Evolutionary conservation across 371 early-diverging fungal genomes (phyloP).

Genomic region (Lichtheimia ramosa): DNA sequence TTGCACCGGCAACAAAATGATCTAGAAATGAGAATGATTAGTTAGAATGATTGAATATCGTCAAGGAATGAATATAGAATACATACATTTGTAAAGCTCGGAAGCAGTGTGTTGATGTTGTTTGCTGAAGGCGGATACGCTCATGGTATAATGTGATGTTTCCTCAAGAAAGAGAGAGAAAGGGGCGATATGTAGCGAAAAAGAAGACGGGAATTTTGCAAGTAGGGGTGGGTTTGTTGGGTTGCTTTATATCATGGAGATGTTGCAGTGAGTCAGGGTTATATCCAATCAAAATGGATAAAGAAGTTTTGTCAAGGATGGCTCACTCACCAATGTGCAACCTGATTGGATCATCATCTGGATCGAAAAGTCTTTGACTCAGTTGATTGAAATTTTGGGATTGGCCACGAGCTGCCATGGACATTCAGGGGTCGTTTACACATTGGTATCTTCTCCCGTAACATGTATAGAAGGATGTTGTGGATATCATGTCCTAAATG

Average conservation of each 20-base stretch:
- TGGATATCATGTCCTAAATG: too few species aligned
- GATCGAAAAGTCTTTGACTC: too few species aligned
- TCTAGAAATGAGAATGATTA: slow-evolving; percentile 26
- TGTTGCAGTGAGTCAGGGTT: slow-evolving; percentile 2
- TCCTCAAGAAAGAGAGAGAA: not conserved
- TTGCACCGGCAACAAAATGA: slow-evolving; percentile 69
- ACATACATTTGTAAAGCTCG: slow-evolving; percentile 15
- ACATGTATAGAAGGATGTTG: too few species aligned
- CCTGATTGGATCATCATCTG: not conserved
- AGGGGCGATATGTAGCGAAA: not conserved
- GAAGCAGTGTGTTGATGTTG: slow-evolving; percentile 3
- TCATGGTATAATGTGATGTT: not conserved
- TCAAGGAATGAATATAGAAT: not conserved
- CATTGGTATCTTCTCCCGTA: too few species aligned
- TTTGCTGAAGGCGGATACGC: not conserved
- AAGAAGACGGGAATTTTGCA: not conserved
- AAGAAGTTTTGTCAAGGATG: slow-evolving; percentile 3
- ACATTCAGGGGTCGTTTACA: too few species aligned
- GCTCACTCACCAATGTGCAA: not conserved
- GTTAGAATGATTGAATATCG: not conserved
- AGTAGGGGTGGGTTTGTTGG: not conserved
- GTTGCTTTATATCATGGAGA: not conserved
- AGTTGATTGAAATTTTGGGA: too few species aligned
- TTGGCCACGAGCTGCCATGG: too few species aligned
- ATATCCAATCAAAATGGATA: not conserved